Conservation (phyloP, 164 flowering plant genomes). For the Buxus sempervirens region DNA sequence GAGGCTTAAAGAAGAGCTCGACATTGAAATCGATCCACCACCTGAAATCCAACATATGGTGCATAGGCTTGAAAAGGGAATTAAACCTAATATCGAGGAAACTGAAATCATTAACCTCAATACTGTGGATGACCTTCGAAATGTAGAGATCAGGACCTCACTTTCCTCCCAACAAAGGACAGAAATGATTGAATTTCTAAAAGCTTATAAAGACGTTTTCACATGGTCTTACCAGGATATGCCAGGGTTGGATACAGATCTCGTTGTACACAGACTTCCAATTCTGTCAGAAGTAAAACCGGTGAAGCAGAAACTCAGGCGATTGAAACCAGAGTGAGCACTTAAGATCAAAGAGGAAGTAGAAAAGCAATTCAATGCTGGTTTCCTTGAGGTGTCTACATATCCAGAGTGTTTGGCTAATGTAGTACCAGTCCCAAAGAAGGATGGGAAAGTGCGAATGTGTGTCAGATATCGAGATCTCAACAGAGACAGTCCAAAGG, state of each 20-base stretch:
- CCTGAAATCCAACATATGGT: too few relatives aligned
- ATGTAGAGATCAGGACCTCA: not conserved
- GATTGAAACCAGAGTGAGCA: not conserved
- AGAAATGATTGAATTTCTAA: not conserved
- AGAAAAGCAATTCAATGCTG: not conserved
- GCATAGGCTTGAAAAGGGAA: too few relatives aligned
- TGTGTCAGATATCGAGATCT: conserved; percentile 1
- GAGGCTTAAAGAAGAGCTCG: too few relatives aligned
- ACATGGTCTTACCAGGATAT: not conserved
- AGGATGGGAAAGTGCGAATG: not conserved
- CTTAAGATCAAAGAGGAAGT: not conserved
- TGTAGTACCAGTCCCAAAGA: conserved; percentile 2
- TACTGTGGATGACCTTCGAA: not conserved
- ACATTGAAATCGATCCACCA: too few relatives aligned
- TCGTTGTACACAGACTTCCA: not conserved
- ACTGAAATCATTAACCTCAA: too few relatives aligned
- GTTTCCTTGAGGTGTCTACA: too few relatives aligned
- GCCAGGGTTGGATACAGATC: not conserved
- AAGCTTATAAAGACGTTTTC: not conserved
- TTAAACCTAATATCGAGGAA: too few relatives aligned
- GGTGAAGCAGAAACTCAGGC: not conserved
- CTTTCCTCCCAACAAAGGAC: not conserved
- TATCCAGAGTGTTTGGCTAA: conserved; percentile 9
- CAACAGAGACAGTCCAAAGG: conserved; percentile 4
- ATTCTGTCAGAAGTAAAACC: not conserved